Evolutionary conservation across 129 eudicot species (phyloP).

Genomic region (Deinandra increscens): DNA sequence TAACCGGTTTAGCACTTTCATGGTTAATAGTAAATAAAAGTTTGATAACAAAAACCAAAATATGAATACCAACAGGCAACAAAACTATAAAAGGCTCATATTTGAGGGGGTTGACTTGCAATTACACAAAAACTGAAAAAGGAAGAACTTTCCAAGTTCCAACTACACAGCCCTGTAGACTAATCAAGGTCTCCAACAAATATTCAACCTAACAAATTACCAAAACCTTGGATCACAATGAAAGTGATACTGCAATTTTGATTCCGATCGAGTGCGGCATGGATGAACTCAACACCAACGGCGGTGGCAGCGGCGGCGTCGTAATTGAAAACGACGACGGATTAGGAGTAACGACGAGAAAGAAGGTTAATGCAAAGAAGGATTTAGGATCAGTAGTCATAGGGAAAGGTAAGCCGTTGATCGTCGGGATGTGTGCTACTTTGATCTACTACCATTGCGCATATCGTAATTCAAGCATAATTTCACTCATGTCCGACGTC

Average conservation of each 20-base stretch:
- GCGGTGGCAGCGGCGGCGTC: neutral
- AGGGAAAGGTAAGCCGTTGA: conserved; percentile 54
- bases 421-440: conserved; percentile 58
- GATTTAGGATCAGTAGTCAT: conserved; percentile 33
- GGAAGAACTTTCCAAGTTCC: conserved; percentile 19
- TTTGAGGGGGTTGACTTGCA: conserved; percentile 14
- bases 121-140: conserved; percentile 3
- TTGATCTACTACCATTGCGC: conserved; percentile 91
- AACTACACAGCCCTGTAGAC: neutral
- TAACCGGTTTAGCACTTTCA: too few relatives aligned
- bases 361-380: conserved; percentile 10
- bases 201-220: conserved; percentile 9
- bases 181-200: conserved; percentile 9
- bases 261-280: conserved; percentile 15
- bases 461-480: conserved; percentile 60
- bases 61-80: too few relatives aligned
- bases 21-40: too few relatives aligned
- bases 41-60: too few relatives aligned
- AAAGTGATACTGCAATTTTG: neutral
- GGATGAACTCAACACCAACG: conserved; percentile 32
- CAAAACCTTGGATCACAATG: neutral
- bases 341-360: conserved; percentile 17
- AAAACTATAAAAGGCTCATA: neutral
- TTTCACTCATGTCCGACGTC: conserved; percentile 82
- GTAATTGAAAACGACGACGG: conserved; percentile 30